Evolutionary conservation across 306 rosid genomes (phyloP).

Genomic region (Vigna nakashimae): DNA sequence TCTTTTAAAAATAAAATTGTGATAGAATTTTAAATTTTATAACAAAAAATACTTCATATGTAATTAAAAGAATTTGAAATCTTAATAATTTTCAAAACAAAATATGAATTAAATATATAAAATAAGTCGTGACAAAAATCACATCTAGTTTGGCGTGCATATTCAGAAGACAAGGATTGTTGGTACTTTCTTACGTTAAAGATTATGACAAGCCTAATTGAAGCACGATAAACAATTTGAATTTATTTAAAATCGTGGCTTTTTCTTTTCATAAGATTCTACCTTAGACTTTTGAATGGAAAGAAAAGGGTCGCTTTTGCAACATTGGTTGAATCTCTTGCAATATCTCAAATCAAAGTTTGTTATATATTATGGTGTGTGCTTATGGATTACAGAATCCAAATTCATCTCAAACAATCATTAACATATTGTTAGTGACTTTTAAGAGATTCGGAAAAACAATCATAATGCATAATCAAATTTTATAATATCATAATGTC

Average conservation of each 20-base stretch:
- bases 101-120: background rate
- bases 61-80: too few species aligned
- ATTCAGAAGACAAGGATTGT: background rate
- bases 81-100: background rate
- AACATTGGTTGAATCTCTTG: too few species aligned
- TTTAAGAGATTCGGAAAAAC: too few species aligned
- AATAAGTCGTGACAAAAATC: background rate
- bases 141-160: background rate
- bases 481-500: too few species aligned
- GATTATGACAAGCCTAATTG: too few species aligned
- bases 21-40: too few species aligned
- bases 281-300: background rate
- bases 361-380: background rate
- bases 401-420: background rate
- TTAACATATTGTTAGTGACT: too few species aligned
- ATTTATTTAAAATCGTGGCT: background rate
- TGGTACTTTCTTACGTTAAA: too few species aligned
- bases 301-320: background rate
- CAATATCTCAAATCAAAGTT: background rate
- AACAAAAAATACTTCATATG: too few species aligned
- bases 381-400: too few species aligned
- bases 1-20: too few species aligned
- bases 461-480: too few species aligned
- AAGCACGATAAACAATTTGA: background rate
- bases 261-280: background rate